Conservation (phyloP, 2,329 filamentous ascomycete genomes). For the Xylaria sp. region DNA sequence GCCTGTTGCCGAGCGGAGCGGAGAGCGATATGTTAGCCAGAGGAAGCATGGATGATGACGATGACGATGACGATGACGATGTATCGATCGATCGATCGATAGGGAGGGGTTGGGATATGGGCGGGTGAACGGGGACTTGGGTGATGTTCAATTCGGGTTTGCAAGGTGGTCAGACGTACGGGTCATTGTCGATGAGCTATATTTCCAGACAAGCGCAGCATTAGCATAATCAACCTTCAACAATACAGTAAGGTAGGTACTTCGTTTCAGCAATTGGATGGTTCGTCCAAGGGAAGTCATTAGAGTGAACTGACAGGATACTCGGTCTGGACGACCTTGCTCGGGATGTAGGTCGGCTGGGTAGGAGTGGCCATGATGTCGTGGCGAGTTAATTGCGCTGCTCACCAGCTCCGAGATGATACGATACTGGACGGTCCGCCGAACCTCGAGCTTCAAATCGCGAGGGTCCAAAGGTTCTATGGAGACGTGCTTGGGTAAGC, state of each 20-base stretch:
- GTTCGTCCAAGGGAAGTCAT: neutral
- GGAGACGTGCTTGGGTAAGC: conserved; percentile 47
- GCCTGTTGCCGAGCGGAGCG: conserved; percentile 62
- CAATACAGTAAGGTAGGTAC: neutral
- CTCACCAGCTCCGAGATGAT: conserved; percentile 40
- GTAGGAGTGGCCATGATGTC: conserved; percentile 55
- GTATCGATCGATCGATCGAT: neutral
- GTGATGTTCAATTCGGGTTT: conserved; percentile 8
- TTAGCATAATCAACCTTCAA: conserved; percentile 43
- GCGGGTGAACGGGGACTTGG: neutral
- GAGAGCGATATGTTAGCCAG: conserved; percentile 17
- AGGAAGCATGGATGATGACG: too few relatives aligned
- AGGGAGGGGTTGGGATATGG: neutral
- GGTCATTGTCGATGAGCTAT: conserved; percentile 98
- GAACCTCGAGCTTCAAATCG: conserved; percentile 44
- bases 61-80: too few relatives aligned
- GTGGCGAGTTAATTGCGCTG: conserved; percentile 46
- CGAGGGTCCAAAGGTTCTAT: conserved; percentile 26
- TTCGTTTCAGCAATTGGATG: neutral
- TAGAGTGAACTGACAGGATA: conserved; percentile 77
- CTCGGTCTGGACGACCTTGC: conserved; percentile 82
- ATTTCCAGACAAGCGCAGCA: conserved; percentile 41
- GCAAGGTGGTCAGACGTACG: conserved; percentile 69
- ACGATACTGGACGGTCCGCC: conserved; percentile 7
- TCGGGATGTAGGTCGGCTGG: conserved; percentile 69